Evolutionary conservation across 495 filamentous ascomycete genomes (phyloP).

Genomic region (Podospora sp.): DNA sequence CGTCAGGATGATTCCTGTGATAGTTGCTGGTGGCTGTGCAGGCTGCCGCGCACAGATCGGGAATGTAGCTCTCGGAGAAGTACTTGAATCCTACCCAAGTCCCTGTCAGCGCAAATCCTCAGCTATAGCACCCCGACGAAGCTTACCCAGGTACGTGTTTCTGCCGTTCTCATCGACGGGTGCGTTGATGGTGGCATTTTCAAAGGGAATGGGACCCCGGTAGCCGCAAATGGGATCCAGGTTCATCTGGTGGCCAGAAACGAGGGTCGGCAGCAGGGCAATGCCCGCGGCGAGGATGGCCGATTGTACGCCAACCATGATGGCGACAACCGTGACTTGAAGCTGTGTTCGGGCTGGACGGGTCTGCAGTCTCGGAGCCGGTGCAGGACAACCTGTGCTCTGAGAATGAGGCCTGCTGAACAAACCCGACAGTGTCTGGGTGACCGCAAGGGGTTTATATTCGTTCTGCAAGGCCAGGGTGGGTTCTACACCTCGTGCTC

Average conservation of each 20-base stretch:
- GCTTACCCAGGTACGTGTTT: slow-evolving; percentile 23
- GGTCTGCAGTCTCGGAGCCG: background rate
- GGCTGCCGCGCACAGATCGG: slow-evolving; percentile 23
- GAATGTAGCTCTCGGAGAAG: slow-evolving; percentile 24
- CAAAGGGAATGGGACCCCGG: slow-evolving; percentile 21
- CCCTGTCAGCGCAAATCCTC: background rate
- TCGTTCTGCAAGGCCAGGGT: background rate
- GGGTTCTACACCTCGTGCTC: background rate
- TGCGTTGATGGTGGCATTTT: slow-evolving; percentile 24
- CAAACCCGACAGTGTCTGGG: background rate
- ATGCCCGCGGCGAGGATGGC: background rate
- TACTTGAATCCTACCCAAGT: slow-evolving; percentile 15
- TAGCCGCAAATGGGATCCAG: slow-evolving; percentile 20
- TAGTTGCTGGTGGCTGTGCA: slow-evolving; percentile 26
- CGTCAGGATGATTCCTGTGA: slow-evolving; percentile 21
- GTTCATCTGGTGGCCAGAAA: background rate
- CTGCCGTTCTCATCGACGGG: slow-evolving; percentile 23
- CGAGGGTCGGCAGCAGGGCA: slow-evolving; percentile 1
- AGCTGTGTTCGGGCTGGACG: background rate
- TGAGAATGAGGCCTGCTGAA: background rate
- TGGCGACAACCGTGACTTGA: no score
- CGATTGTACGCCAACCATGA: slow-evolving; percentile 9
- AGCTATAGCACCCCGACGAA: background rate
- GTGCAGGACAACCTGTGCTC: background rate
- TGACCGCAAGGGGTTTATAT: background rate